Evolutionary conservation across 73 alveolate genomes (phyloP).

Genomic region (Symbiodinium pilosum): DNA sequence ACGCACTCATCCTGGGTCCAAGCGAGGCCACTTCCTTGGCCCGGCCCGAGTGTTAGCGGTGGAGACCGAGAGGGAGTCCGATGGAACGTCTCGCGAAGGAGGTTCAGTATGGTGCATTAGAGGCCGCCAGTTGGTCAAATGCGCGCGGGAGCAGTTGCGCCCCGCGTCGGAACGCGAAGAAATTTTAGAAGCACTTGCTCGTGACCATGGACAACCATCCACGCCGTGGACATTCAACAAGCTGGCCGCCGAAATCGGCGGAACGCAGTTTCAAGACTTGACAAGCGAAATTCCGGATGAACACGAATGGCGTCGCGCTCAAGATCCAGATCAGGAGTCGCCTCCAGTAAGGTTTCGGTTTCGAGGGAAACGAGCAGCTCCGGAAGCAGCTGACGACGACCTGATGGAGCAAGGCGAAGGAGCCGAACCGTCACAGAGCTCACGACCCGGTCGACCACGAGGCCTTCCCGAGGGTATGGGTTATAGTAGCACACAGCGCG

Average conservation of each 20-base stretch:
- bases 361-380: not conserved
- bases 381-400: no score
- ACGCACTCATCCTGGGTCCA: no score
- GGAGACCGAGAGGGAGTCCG: not conserved
- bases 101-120: not conserved
- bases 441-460: no score
- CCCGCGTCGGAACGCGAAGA: not conserved
- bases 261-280: not conserved
- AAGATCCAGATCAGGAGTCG: not conserved
- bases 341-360: not conserved
- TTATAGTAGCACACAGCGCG: no score
- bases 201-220: not conserved
- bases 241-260: not conserved
- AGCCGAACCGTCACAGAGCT: no score
- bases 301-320: not conserved
- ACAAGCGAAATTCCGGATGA: not conserved
- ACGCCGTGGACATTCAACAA: not conserved
- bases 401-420: no score
- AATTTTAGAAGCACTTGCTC: not conserved
- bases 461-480: no score
- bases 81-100: not conserved
- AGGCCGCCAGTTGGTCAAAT: not conserved
- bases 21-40: not conserved
- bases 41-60: constrained; percentile 6
- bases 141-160: not conserved